These are phyloP conservation scores for Parascedosporium putredinis DNA, from an alignment of 2,329 filamentous ascomycete species.

Conservation along the genomic window DNA sequence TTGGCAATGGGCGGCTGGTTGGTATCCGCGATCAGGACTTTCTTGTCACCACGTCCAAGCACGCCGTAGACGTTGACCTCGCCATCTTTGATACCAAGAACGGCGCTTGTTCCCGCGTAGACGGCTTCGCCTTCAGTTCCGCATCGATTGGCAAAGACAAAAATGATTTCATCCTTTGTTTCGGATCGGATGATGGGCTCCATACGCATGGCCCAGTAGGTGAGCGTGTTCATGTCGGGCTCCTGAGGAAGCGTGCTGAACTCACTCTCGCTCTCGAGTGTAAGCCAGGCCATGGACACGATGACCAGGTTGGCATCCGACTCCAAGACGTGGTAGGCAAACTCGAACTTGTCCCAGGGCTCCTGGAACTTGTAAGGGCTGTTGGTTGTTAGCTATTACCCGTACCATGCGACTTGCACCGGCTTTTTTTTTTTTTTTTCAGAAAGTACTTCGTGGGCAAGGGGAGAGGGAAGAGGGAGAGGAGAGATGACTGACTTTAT, in stretches of 20 bases:
- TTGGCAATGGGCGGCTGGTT: slow-evolving; percentile 31
- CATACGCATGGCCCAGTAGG: slow-evolving; percentile 65
- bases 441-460: not conserved
- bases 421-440: too few relatives aligned
- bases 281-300: slow-evolving; percentile 71
- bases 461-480: not conserved
- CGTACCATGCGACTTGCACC: too few relatives aligned
- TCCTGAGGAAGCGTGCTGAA: slow-evolving; percentile 40
- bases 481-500: slow-evolving; percentile 37
- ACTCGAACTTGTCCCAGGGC: slow-evolving; percentile 29
- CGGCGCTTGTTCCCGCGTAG: slow-evolving; percentile 66
- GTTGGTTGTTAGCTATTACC: not conserved
- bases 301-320: slow-evolving; percentile 52
- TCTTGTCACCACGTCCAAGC: slow-evolving; percentile 59
- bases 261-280: slow-evolving; percentile 35
- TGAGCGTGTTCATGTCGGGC: slow-evolving; percentile 62
- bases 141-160: slow-evolving; percentile 61
- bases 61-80: slow-evolving; percentile 60
- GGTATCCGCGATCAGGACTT: slow-evolving; percentile 59
- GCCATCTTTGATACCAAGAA: slow-evolving; percentile 55
- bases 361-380: slow-evolving; percentile 28
- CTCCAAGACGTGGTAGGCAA: slow-evolving; percentile 46
- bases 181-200: slow-evolving; percentile 51
- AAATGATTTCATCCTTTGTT: slow-evolving; percentile 46
- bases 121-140: slow-evolving; percentile 55